phyloP scores from a whole-genome alignment of 371 early-diverging fungal genomes.

The Hamiltosporidium tvaerminnensis region DNA sequence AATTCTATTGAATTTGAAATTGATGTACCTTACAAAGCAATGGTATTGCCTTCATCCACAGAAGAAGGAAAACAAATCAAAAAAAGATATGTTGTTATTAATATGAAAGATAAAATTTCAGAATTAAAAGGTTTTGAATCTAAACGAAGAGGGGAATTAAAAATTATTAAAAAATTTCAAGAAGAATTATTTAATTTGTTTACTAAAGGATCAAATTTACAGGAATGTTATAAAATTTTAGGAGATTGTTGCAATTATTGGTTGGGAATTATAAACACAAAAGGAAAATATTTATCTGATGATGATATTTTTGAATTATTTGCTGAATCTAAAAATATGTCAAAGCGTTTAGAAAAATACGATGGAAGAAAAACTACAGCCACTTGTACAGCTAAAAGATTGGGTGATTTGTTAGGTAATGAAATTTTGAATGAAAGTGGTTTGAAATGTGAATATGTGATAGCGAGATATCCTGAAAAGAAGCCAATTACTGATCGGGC shows the following conservation, averaged over 20 bases:
- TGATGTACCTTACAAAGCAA: conserved; percentile 95
- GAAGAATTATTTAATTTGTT: conserved; percentile 76
- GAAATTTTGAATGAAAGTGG: conserved; percentile 91
- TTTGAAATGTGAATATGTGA: conserved; percentile 82
- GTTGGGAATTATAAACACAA: conserved; percentile 73
- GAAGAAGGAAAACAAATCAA: conserved; percentile 87
- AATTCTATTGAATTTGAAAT: conserved; percentile 96
- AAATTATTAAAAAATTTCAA: conserved; percentile 92
- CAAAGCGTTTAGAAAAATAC: conserved; percentile 74
- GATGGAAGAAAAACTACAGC: conserved; percentile 71
- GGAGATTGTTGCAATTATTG: conserved; percentile 75
- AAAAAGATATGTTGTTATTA: conserved; percentile 93
- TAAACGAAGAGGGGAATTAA: conserved; percentile 92
- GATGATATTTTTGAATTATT: conserved; percentile 82
- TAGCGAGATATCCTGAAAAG: conserved; percentile 67
- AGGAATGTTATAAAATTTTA: conserved; percentile 75
- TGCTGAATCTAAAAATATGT: conserved; percentile 90
- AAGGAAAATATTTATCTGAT: conserved; percentile 66
- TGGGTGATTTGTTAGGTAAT: conserved; percentile 89
- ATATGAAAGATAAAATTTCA: conserved; percentile 75
- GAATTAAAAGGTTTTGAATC: conserved; percentile 97
- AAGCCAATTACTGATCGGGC: conserved; percentile 80
- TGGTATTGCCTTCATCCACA: conserved; percentile 88
- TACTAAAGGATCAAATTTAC: conserved; percentile 65
- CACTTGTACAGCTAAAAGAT: conserved; percentile 76